Percentiles rank a stretch among this genome's conserved stretches.
Conservation (phyloP, 352 stramenopile genomes). For the Elongisporangium anandrum region DNA sequence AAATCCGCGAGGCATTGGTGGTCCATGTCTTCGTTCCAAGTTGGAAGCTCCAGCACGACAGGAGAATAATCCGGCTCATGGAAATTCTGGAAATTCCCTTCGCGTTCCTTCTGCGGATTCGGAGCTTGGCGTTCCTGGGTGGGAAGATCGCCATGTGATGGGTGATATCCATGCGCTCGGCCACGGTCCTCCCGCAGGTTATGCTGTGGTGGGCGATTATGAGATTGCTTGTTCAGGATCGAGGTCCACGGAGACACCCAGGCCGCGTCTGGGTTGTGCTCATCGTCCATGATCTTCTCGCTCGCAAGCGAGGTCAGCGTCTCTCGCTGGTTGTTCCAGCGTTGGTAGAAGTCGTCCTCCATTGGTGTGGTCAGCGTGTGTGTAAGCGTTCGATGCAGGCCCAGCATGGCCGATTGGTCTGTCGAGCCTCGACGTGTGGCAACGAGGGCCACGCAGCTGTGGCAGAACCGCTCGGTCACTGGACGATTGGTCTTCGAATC, state of each 20-base stretch:
- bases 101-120: neutral
- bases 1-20: neutral
- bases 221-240: neutral
- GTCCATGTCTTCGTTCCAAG: neutral
- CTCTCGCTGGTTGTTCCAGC: neutral
- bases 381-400: neutral
- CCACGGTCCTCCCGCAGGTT: neutral
- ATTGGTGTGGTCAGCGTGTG: neutral
- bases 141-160: neutral
- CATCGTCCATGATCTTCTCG: neutral
- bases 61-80: neutral
- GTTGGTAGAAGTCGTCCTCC: neutral
- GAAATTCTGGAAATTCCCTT: neutral
- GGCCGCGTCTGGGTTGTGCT: neutral
- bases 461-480: conserved; percentile 20
- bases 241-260: neutral
- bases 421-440: neutral
- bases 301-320: neutral
- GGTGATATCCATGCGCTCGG: neutral
- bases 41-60: neutral
- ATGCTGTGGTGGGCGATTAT: neutral
- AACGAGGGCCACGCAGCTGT: conserved; percentile 12
- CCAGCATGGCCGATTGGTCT: neutral
- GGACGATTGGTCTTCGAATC: conserved; percentile 17
- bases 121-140: neutral